A percentile compares a stretch with the other conserved stretches of the same genome.
Evolutionary conservation across 306 rosid genomes (phyloP).

Genomic region (Hylodesmum podocarpum): DNA sequence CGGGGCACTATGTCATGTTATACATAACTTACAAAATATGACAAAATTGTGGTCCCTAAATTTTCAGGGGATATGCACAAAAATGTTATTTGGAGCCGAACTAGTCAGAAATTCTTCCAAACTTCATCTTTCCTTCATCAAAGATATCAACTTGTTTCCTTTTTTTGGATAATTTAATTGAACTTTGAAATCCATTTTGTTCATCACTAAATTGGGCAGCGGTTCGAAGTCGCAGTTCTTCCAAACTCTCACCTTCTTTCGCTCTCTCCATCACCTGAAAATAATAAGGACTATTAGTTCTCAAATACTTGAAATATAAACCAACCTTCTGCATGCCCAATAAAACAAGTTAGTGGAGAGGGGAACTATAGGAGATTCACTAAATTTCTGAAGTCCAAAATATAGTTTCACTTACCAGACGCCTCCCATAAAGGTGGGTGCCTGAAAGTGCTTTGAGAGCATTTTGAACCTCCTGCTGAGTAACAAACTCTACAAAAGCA

Average conservation of each 20-base stretch:
- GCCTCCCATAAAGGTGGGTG: slow-evolving; percentile 85
- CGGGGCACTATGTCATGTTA: not conserved
- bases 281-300: not conserved
- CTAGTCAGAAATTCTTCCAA: slow-evolving; percentile 46
- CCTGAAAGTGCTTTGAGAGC: slow-evolving; percentile 76
- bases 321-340: not conserved
- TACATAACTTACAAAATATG: not conserved
- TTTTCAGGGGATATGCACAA: not conserved
- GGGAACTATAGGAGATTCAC: not conserved
- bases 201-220: slow-evolving; percentile 69
- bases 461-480: slow-evolving; percentile 88
- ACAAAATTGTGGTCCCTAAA: slow-evolving; percentile 30
- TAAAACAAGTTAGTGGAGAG: not conserved
- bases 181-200: slow-evolving; percentile 49
- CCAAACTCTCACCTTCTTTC: slow-evolving; percentile 88
- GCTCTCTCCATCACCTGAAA: slow-evolving; percentile 87
- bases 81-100: not conserved
- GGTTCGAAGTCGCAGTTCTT: slow-evolving; percentile 70
- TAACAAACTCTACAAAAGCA: slow-evolving; percentile 86
- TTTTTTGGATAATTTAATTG: slow-evolving; percentile 57
- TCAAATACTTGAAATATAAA: not conserved
- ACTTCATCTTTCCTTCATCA: slow-evolving; percentile 63
- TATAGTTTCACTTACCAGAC: slow-evolving; percentile 67
- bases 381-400: not conserved
- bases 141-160: slow-evolving; percentile 54